Evolutionary conservation across 129 eudicot species (phyloP).

Genomic region (Saposhnikovia divaricata): DNA sequence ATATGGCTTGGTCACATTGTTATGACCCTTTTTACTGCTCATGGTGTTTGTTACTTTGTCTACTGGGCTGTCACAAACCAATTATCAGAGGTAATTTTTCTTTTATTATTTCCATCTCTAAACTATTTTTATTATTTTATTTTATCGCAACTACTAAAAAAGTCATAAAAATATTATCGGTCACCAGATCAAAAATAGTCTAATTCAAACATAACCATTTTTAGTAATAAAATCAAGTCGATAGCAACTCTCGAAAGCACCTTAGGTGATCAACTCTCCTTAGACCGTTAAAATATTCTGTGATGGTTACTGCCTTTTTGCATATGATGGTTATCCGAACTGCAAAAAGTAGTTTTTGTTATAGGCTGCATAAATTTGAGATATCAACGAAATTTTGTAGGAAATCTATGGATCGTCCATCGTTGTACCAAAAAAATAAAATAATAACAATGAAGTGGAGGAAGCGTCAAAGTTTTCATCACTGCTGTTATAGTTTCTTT

Average conservation of each 20-base stretch:
- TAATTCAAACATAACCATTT: too few relatives aligned
- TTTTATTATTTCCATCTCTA: not conserved
- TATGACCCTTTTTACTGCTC: conserved; percentile 67
- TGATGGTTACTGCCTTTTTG: not conserved
- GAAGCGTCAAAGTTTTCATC: not conserved
- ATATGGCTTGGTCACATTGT: conserved; percentile 18
- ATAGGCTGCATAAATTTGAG: not conserved
- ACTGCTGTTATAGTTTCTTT: not conserved
- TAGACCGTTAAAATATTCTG: not conserved
- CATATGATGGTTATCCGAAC: not conserved
- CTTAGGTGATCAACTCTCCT: too few relatives aligned
- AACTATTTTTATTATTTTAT: not conserved
- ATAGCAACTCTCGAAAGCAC: not conserved
- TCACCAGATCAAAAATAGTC: too few relatives aligned
- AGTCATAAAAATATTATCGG: too few relatives aligned
- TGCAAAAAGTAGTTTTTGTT: not conserved
- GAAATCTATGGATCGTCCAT: not conserved
- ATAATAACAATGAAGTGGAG: not conserved
- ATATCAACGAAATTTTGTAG: not conserved
- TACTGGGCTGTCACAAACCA: conserved; percentile 55
- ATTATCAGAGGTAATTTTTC: conserved; percentile 42
- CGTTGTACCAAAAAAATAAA: not conserved
- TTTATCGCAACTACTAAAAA: not conserved
- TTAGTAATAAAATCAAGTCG: too few relatives aligned
- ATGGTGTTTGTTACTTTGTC: conserved; percentile 59